Conservation (phyloP, 140 eudicot genomes). For the Cichorium intybus region DNA sequence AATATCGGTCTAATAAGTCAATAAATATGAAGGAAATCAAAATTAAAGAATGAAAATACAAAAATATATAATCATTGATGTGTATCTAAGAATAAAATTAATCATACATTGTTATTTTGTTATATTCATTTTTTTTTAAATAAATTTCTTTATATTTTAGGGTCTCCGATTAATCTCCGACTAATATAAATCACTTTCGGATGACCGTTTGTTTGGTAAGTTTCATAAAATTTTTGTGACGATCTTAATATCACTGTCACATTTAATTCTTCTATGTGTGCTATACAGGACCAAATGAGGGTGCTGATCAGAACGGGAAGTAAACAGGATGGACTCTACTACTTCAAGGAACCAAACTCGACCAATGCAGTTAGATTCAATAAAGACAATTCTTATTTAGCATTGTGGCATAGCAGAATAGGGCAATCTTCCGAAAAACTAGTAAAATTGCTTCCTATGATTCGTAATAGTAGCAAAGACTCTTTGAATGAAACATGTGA, state of each 20-base stretch:
- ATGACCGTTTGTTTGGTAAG: neutral
- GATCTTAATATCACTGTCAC: neutral
- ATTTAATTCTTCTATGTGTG: neutral
- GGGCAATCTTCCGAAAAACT: neutral
- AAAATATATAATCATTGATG: no score
- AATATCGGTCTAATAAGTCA: no score
- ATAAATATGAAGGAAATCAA: no score
- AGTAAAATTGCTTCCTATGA: neutral
- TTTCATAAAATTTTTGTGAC: neutral
- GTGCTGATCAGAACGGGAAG: neutral
- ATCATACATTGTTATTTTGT: no score
- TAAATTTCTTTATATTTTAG: no score
- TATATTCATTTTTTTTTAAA: no score
- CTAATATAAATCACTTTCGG: no score
- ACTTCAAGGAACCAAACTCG: neutral
- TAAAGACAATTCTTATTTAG: neutral
- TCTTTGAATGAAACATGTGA: neutral
- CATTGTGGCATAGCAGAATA: neutral
- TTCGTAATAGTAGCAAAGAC: neutral
- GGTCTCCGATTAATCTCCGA: no score
- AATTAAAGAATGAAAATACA: no score
- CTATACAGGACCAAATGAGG: neutral
- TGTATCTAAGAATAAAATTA: no score
- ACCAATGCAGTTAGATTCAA: neutral
- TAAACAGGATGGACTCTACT: slow-evolving; percentile 3